phyloP scores from a whole-genome alignment of 2,329 filamentous ascomycete genomes.

The Aspergillus japonicus region DNA sequence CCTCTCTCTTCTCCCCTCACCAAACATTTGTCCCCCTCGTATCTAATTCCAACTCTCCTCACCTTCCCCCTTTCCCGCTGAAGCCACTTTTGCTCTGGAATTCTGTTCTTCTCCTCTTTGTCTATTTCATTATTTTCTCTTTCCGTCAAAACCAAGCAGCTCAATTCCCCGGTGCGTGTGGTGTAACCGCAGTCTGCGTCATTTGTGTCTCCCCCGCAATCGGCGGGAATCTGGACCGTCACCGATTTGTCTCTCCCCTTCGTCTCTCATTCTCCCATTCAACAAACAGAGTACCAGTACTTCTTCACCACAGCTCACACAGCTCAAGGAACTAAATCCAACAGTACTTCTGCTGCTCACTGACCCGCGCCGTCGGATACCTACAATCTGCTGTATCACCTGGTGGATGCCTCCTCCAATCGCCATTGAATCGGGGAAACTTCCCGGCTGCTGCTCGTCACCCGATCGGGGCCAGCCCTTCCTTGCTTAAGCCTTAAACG shows the following conservation, averaged over 20 bases:
- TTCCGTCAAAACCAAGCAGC: background rate
- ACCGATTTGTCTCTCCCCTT: background rate
- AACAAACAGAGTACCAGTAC: background rate
- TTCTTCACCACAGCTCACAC: background rate
- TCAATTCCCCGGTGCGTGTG: background rate
- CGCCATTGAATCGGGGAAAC: constrained; percentile 7
- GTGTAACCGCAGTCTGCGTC: constrained; percentile 5
- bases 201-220: background rate
- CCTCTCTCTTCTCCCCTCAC: constrained; percentile 5
- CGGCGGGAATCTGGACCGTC: background rate
- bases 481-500: constrained; percentile 5
- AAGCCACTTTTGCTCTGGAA: background rate
- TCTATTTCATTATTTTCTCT: constrained; percentile 1
- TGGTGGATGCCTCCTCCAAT: constrained; percentile 14
- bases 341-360: background rate
- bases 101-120: background rate
- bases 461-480: constrained; percentile 15
- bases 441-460: constrained; percentile 17
- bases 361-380: background rate
- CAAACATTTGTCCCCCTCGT: background rate
- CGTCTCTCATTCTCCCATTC: background rate
- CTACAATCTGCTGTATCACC: background rate
- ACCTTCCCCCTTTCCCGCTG: background rate
- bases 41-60: background rate
- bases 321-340: too few species aligned